A percentile compares a stretch with the other conserved stretches of the same genome.
Evolutionary conservation across 176 grass and related monocot species (phyloP).

Genomic region (Musa itinerans): DNA sequence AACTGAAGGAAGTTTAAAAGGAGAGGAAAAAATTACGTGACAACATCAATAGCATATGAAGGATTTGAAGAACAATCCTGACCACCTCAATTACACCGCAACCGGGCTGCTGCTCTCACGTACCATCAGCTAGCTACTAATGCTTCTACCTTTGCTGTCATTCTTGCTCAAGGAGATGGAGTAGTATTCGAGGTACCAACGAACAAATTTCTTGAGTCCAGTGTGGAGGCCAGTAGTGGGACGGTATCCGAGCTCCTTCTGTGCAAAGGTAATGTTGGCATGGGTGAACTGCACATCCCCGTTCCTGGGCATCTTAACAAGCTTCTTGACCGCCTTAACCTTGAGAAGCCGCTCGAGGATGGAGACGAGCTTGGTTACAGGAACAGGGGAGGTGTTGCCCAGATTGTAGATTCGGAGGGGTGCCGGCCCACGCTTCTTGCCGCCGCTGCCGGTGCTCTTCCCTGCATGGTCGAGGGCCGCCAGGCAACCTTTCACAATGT

Average conservation of each 20-base stretch:
- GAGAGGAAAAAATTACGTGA: neutral
- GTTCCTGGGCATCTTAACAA: constrained; percentile 11
- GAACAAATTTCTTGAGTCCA: constrained; percentile 14
- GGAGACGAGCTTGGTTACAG: constrained; percentile 5
- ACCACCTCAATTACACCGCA: constrained; percentile 6
- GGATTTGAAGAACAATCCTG: neutral
- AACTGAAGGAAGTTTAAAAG: neutral
- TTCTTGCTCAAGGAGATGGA: constrained; percentile 3
- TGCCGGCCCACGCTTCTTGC: constrained; percentile 7
- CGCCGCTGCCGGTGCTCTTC: constrained; percentile 15
- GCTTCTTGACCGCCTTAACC: neutral
- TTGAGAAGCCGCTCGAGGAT: constrained; percentile 14
- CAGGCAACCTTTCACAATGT: constrained; percentile 13
- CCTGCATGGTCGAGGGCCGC: constrained; percentile 3
- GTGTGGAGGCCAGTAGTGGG: neutral
- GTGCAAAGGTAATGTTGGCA: constrained; percentile 7
- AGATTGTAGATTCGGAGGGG: constrained; percentile 7
- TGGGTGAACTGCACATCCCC: constrained; percentile 15
- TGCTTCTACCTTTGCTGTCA: neutral
- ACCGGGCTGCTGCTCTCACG: neutral
- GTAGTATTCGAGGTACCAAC: constrained; percentile 9
- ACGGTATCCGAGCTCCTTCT: constrained; percentile 13
- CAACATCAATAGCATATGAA: neutral
- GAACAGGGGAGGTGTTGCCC: constrained; percentile 7
- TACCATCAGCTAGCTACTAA: constrained; percentile 4